Base-by-base conservation (phyloP, 306 rosid species). In the Castanea crenata region DNA sequence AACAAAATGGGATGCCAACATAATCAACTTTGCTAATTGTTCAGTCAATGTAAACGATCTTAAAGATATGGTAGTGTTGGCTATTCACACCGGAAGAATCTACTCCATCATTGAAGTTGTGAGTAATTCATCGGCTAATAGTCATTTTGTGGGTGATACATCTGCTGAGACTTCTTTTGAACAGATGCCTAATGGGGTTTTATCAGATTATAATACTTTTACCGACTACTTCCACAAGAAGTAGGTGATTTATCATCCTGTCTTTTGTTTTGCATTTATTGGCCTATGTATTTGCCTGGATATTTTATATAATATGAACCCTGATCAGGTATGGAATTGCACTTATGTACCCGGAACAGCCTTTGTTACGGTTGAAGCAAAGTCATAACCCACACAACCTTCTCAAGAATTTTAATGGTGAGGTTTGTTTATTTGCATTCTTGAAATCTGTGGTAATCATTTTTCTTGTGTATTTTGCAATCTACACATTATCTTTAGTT, bases 321-420 rank as follows among this genome's bases (percentile, higher is more conserved):
- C 65, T 85, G 64, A 78, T 79, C 89, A 93, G 99, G 89, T 93
- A 93, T 52, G 89, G 92, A 72, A 89, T 95, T 81, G 76, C 62
- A 2, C 83, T 95, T 70, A 87, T 57, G 74, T 85, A 85, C 89
- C 97, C 98, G 1, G 80, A 83, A 64, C 98, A 93, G 77, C 91
- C 91, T 75, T 63, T 95, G 85, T 74, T 95, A 86, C 90, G 86
- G 64, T 83, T 95, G 88, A 95, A 88, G 90, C 99, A 95, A 89
- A 88, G 92, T 76, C 99, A 95, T 86, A 93, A 88, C 64, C 85
- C 99, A 16, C 98, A 93, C 89, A 95, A 95, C 85, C 96, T 95
- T 84, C 90, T 95, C 75, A 88, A 90, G 83, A 88, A 95, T 88
- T 83, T 89, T 44, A 79, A 70, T 9, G 90, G 86, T 69, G 88